Conservation (phyloP, 768 basidiomycete genomes). For the Rhizopogon rudus region DNA sequence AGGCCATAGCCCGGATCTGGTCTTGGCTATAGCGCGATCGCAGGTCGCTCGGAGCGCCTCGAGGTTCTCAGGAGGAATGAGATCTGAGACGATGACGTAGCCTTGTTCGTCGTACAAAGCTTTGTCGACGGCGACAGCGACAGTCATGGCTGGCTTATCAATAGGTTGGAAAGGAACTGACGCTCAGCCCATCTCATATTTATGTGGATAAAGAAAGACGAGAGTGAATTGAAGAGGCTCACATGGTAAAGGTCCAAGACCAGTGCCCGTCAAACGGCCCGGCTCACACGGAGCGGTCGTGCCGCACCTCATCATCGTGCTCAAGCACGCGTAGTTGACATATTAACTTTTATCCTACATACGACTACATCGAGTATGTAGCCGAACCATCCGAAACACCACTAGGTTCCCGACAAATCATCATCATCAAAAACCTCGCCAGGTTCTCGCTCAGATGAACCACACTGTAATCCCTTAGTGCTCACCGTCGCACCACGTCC, state of each 20-base stretch:
- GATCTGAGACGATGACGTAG: slow-evolving; percentile 56
- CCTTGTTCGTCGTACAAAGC: slow-evolving; percentile 55
- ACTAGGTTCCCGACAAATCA: background rate
- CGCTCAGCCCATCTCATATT: background rate
- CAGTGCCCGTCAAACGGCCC: too few relatives aligned
- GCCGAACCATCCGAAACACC: background rate
- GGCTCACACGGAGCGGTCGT: background rate
- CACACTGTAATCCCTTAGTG: too few relatives aligned
- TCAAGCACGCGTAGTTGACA: too few relatives aligned
- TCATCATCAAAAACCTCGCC: background rate
- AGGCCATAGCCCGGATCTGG: slow-evolving; percentile 58
- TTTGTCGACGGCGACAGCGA: slow-evolving; percentile 29
- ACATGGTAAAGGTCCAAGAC: background rate
- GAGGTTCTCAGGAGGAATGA: slow-evolving; percentile 40
- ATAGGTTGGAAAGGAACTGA: background rate
- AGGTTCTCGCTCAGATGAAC: background rate
- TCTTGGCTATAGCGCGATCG: slow-evolving; percentile 43
- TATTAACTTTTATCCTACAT: too few relatives aligned
- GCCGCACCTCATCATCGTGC: too few relatives aligned
- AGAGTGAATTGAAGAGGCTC: slow-evolving; percentile 1
- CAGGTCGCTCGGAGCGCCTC: slow-evolving; percentile 44
- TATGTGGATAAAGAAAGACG: slow-evolving; percentile 9
- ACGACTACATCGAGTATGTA: too few relatives aligned
- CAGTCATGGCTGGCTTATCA: background rate
- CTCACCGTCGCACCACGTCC: background rate